Evolutionary conservation across 2,329 filamentous ascomycete genomes (phyloP).

Genomic region (Bisporella sp.): DNA sequence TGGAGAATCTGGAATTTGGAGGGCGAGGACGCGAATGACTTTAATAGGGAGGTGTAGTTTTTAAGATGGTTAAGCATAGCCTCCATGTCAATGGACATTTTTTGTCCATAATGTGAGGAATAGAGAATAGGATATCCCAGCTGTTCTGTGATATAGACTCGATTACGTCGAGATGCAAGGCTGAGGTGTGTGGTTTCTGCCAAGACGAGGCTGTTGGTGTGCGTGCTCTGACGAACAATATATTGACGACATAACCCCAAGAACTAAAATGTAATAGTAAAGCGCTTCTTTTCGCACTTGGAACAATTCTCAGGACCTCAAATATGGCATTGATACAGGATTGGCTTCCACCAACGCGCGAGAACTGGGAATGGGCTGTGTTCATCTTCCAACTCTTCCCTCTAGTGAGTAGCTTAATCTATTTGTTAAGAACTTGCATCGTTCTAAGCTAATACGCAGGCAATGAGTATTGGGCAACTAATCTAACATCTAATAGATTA

Average conservation of each 20-base stretch:
- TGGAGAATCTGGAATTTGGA: slow-evolving; percentile 21
- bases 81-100: too few species aligned
- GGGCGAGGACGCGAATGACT: slow-evolving; percentile 19
- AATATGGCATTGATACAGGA: slow-evolving; percentile 23
- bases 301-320: not conserved
- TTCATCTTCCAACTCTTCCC: slow-evolving; percentile 42
- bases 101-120: too few species aligned
- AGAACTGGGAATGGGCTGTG: slow-evolving; percentile 49
- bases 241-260: too few species aligned
- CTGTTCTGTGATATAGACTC: too few species aligned
- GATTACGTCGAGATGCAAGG: too few species aligned
- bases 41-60: slow-evolving; percentile 15
- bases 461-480: not conserved
- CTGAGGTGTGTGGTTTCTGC: too few species aligned
- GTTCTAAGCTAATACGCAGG: not conserved
- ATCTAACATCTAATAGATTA: slow-evolving; percentile 46
- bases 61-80: not conserved
- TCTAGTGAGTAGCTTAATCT: slow-evolving; percentile 33
- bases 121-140: too few species aligned
- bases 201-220: too few species aligned
- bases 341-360: slow-evolving; percentile 47
- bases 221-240: too few species aligned
- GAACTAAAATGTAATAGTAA: too few species aligned
- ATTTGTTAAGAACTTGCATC: not conserved
- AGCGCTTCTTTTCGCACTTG: not conserved